phyloP scores from a whole-genome alignment of 2,329 filamentous ascomycete species.

The Penicillium sp. region DNA sequence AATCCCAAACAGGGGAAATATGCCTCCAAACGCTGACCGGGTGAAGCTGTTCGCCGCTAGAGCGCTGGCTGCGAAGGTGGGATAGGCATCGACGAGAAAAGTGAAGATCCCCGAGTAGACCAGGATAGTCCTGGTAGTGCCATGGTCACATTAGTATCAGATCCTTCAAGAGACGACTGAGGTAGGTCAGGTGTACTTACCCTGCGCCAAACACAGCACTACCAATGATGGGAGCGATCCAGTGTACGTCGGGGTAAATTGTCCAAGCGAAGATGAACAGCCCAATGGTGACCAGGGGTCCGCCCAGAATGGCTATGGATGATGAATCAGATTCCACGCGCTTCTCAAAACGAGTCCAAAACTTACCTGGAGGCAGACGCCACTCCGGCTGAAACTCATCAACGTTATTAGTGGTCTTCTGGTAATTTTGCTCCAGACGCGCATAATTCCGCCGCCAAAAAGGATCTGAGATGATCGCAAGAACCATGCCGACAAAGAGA shows the following conservation, averaged over 20 bases:
- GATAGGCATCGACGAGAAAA: slow-evolving; percentile 68
- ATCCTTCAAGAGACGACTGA: neutral
- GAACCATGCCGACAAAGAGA: slow-evolving; percentile 48
- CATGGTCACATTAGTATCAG: slow-evolving; percentile 24
- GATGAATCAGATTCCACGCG: slow-evolving; percentile 6
- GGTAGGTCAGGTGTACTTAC: slow-evolving; percentile 48
- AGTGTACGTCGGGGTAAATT: slow-evolving; percentile 69
- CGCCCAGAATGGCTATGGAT: slow-evolving; percentile 62
- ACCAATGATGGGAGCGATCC: slow-evolving; percentile 73
- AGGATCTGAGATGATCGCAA: slow-evolving; percentile 46
- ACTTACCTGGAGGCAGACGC: slow-evolving; percentile 67
- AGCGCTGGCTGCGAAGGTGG: slow-evolving; percentile 54
- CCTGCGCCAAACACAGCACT: slow-evolving; percentile 68
- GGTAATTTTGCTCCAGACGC: slow-evolving; percentile 41
- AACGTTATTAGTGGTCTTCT: slow-evolving; percentile 30
- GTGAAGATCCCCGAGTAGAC: slow-evolving; percentile 84
- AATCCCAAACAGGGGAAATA: slow-evolving; percentile 72
- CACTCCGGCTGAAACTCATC: slow-evolving; percentile 76
- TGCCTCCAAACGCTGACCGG: slow-evolving; percentile 73
- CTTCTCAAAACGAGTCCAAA: neutral
- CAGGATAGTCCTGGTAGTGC: slow-evolving; percentile 62
- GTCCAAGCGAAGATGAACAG: slow-evolving; percentile 91
- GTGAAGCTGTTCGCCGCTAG: slow-evolving; percentile 82
- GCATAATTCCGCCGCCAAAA: slow-evolving; percentile 47
- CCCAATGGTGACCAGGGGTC: slow-evolving; percentile 72